Base-by-base conservation (phyloP, 352 stramenopile genomes). In the Phytophthora kernoviae region DNA sequence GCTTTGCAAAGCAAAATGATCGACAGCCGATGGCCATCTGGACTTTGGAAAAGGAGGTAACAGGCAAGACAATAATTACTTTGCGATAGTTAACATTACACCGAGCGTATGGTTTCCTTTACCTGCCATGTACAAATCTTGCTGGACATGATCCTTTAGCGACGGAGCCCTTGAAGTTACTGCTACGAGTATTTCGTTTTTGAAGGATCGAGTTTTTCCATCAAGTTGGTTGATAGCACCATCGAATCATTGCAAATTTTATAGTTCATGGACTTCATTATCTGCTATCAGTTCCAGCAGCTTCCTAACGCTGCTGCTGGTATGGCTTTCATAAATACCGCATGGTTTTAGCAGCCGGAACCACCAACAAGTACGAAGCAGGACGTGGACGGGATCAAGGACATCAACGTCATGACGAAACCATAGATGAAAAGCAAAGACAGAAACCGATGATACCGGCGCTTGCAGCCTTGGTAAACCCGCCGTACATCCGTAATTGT, bases 401-500 rank as follows among this genome's bases (percentile, higher is more conserved):
- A 58, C 60, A 81, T 70, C 42, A 73, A 33, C 1, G 67, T 78
- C 14, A 81, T 61, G 24, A 77, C 40, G 1, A 81, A 22, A 24
- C 60, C 64, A 51, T 81, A 81, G 42, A 75, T 36, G 45, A 77
- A 75, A 1, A 81, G 51, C 14, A 62, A 15, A 76, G 44, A 33
- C 65, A 73, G 32, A 73, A 63, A 21, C 44, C 54, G 21, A 76
- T 42, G 39, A 78, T 73, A 11, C 18, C 65, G 1, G 53, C 54
- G 50, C 72, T 69, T 11, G 68, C 72, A 39, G 34, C 49, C 48
- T 78, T 74, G 20, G 77, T 89, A 51, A 86, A 91, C 20, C 82
- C 80, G 14, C 80, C 80, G 50, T 87, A 89, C 65, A 82, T 84
- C 24, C 76, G 82, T 26, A 88, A 49, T 46, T 88, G 80, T 66